Evolutionary conservation across 176 grass and related monocot species (phyloP), one percentile per base, ranked within the genome.

Genomic region (Triticum dicoccoides): DNA sequence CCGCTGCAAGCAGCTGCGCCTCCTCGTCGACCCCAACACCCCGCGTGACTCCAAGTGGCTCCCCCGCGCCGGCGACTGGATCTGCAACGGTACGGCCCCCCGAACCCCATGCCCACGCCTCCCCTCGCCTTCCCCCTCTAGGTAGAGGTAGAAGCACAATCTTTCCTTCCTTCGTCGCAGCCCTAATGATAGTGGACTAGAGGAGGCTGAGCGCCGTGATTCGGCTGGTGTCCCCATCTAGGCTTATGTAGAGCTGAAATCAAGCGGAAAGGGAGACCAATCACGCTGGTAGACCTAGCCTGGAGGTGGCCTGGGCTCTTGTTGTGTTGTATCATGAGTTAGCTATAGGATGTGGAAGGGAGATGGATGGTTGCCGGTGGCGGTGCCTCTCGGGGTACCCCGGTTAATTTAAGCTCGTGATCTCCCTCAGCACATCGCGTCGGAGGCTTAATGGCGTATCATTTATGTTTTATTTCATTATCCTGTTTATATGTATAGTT

Each of bases 11-110:
- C 97, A 96, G 82, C 92, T 92, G 35, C 92, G 94, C 77, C 87
- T 99, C 42, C 86, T 99, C 39, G 94, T 99, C 85, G 94, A 99
- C 82, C 79, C 92, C 74, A 88, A 90, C 75, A 94, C 94, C 70
- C 97, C 92, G 54, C 88, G 85, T 33, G 88, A 99, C 84, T 94
- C 97, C 89, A 96, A 99, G 89, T 99, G 97, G 97, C 89, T 99
- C 3, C 94, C 97, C 35, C 93, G 97, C 59, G 91, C 93, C 68
- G 97, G 92, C 17, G 97, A 99, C 91, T 99, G 97, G 94, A 94
- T 99, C 94, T 99, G 97, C 89, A 89, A 17, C 81, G 30, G 51
- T 78, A 78, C 75, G 33, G 7, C 51, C 62, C 15, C 78, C 38
- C 38, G 8, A 1, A 37, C 37, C 37, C 37, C 6, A 8, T 7